phyloP scores from a whole-genome alignment of 169 alveolate genomes.

The Eimeria acervulina region DNA sequence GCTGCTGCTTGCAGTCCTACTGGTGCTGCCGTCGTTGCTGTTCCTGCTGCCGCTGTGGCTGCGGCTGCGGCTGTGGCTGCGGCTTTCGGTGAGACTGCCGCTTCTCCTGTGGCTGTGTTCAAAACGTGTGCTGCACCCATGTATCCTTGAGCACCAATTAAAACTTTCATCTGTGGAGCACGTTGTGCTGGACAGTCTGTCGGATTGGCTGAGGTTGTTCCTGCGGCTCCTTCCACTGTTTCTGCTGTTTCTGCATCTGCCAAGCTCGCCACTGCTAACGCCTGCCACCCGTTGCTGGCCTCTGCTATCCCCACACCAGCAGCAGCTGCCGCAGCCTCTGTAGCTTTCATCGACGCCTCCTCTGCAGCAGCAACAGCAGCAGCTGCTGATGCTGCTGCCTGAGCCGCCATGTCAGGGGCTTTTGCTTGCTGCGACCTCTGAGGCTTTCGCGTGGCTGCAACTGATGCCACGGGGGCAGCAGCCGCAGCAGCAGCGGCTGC shows the following conservation, averaged over 20 bases:
- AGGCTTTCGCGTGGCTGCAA: slow-evolving; percentile 8
- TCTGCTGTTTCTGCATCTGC: background rate
- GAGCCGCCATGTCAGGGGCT: slow-evolving; percentile 38
- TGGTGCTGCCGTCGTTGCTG: slow-evolving; percentile 8
- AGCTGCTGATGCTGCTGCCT: slow-evolving; percentile 56
- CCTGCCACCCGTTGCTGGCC: slow-evolving; percentile 39
- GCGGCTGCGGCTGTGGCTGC: slow-evolving; percentile 49
- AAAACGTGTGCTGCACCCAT: background rate
- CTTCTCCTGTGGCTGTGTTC: background rate
- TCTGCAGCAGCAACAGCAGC: slow-evolving; percentile 64
- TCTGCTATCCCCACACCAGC: slow-evolving; percentile 35
- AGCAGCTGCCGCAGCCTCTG: slow-evolving; percentile 57
- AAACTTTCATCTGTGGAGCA: background rate
- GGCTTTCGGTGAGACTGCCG: background rate
- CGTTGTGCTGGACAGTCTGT: background rate
- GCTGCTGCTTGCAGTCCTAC: slow-evolving; percentile 19
- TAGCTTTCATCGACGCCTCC: slow-evolving; percentile 41
- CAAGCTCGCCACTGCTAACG: background rate
- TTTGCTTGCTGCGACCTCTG: background rate
- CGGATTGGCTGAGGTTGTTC: background rate
- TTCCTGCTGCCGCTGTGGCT: background rate
- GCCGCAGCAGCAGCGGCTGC: slow-evolving; percentile 16
- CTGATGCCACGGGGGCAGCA: slow-evolving; percentile 24
- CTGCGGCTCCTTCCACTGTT: background rate
- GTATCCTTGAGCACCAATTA: background rate